Conservation (phyloP, 2,329 filamentous ascomycete species). For the Microsporum canis region DNA sequence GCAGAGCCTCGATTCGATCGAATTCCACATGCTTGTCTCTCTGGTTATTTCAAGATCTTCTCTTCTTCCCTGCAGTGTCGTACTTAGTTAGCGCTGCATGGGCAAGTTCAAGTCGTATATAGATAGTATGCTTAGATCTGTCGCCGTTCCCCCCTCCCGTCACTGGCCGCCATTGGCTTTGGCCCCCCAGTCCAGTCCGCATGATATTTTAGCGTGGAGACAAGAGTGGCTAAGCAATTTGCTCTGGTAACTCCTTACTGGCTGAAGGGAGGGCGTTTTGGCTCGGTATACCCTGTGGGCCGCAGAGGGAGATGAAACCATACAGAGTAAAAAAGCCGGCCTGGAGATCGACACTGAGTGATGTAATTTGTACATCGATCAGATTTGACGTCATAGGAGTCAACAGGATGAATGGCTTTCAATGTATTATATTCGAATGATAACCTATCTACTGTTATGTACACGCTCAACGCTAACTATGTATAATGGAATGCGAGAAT, state of each 20-base stretch:
- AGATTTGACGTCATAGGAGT: not conserved
- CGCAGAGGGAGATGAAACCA: not conserved
- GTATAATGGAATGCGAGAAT: not conserved
- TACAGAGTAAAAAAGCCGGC: not conserved
- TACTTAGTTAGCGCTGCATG: not conserved
- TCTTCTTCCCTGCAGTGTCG: not conserved
- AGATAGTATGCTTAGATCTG: too few species aligned
- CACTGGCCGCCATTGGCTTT: not conserved
- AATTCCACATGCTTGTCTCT: not conserved
- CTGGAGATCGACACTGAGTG: not conserved
- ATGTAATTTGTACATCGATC: not conserved
- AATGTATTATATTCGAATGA: not conserved
- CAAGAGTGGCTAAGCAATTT: not conserved
- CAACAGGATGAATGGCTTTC: not conserved
- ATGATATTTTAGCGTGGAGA: not conserved
- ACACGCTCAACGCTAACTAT: too few species aligned
- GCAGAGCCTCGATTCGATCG: constrained; percentile 3
- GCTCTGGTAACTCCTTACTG: not conserved
- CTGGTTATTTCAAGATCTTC: not conserved
- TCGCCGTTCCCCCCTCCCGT: not conserved
- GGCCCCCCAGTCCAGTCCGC: not conserved
- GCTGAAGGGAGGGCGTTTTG: not conserved
- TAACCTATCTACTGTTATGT: not conserved
- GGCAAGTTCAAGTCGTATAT: not conserved
- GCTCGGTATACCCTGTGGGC: not conserved